Conservation (phyloP, 2,329 filamentous ascomycete species). For the Aspergillus brunneoviolaceus region DNA sequence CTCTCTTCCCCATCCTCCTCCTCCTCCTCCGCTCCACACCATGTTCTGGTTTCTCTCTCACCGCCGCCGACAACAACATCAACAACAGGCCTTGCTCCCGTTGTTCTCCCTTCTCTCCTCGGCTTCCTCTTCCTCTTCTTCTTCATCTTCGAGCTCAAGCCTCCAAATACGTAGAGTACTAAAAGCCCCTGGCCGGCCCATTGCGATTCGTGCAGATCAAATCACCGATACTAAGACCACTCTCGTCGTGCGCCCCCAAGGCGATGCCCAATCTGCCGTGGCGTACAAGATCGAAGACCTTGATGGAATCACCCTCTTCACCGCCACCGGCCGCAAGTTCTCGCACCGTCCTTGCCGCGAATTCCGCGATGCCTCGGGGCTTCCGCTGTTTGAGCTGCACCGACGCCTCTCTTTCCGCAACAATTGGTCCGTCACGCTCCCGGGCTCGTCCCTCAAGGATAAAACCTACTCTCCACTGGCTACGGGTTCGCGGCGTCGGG, state of each 20-base stretch:
- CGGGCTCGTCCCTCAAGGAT: slow-evolving; percentile 16
- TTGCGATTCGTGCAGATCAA: slow-evolving; percentile 26
- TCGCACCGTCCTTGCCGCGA: slow-evolving; percentile 25
- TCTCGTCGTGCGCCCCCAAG: slow-evolving; percentile 23
- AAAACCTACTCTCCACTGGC: slow-evolving; percentile 14
- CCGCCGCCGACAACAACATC: slow-evolving; percentile 2
- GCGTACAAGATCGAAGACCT: slow-evolving; percentile 21
- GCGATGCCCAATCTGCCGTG: slow-evolving; percentile 17
- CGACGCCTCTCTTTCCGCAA: slow-evolving; percentile 13
- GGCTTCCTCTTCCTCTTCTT: background rate
- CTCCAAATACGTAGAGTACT: slow-evolving; percentile 14
- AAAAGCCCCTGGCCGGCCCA: slow-evolving; percentile 16
- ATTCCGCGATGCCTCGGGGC: slow-evolving; percentile 29
- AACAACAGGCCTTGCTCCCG: background rate
- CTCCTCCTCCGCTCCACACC: background rate
- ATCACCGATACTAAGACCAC: slow-evolving; percentile 23
- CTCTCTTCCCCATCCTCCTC: background rate
- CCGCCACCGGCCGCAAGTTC: slow-evolving; percentile 27
- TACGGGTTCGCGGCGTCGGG: slow-evolving; percentile 7
- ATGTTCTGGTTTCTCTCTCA: slow-evolving; percentile 9
- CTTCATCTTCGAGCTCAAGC: background rate
- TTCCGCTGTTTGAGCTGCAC: slow-evolving; percentile 30
- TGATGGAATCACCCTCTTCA: slow-evolving; percentile 25
- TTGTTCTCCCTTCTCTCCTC: background rate
- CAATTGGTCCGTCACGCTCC: slow-evolving; percentile 24